Conservation (phyloP, 2,329 filamentous ascomycete genomes). For the Xylariaceae sp. region DNA sequence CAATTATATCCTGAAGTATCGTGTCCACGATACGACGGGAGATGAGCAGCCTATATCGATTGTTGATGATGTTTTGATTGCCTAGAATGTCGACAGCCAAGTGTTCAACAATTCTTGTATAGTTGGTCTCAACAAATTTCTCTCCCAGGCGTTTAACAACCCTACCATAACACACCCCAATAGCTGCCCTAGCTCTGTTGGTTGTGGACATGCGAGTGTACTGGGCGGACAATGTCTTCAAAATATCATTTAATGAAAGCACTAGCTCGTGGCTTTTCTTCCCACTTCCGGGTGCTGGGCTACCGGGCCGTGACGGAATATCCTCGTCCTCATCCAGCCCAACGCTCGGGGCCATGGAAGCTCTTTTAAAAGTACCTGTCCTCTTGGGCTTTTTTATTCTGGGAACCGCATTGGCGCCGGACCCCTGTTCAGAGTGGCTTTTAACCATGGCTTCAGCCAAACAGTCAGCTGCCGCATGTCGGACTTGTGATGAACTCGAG, state of each 20-base stretch:
- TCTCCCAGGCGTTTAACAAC: slow-evolving; percentile 81
- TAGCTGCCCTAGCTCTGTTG: slow-evolving; percentile 80
- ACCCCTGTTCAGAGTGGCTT: slow-evolving; percentile 71
- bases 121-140: slow-evolving; percentile 82
- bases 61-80: slow-evolving; percentile 76
- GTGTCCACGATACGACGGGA: slow-evolving; percentile 85
- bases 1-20: slow-evolving; percentile 83
- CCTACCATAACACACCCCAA: slow-evolving; percentile 86
- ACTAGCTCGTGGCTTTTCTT: slow-evolving; percentile 75
- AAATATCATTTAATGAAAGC: slow-evolving; percentile 77
- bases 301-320: slow-evolving; percentile 67
- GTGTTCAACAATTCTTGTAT: slow-evolving; percentile 80
- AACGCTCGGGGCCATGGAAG: slow-evolving; percentile 64
- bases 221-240: slow-evolving; percentile 79
- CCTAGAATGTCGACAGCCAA: slow-evolving; percentile 82
- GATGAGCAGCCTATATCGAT: slow-evolving; percentile 86
- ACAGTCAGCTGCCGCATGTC: slow-evolving; percentile 86
- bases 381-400: slow-evolving; percentile 72
- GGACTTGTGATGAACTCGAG: slow-evolving; percentile 73
- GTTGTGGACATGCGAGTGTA: slow-evolving; percentile 81
- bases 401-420: slow-evolving; percentile 53
- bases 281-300: slow-evolving; percentile 69
- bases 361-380: slow-evolving; percentile 55
- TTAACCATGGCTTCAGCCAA: slow-evolving; percentile 85
- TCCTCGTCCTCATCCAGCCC: slow-evolving; percentile 78